These are phyloP conservation scores for Fusarium pilosicola DNA, from an alignment of 2,329 filamentous ascomycete species.

Conservation along the genomic window DNA sequence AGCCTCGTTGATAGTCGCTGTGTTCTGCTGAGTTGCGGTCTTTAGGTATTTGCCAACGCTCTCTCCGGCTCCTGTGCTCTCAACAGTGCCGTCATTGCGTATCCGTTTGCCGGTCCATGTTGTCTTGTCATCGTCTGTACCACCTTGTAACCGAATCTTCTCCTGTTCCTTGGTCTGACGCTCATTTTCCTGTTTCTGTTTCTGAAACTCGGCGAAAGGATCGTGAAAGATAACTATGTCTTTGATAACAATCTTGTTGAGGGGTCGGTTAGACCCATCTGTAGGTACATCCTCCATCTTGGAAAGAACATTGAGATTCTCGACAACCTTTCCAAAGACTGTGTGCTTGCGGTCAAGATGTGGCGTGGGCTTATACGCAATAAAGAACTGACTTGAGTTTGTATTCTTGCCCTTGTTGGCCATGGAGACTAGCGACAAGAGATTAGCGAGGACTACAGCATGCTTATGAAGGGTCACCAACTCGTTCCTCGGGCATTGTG, in stretches of 20 bases:
- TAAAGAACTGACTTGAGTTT: constrained; percentile 94
- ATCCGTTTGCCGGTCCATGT: constrained; percentile 98
- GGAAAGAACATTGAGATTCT: constrained; percentile 75
- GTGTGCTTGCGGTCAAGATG: constrained; percentile 97
- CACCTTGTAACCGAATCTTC: constrained; percentile 71
- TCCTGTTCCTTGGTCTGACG: constrained; percentile 66
- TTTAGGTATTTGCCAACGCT: constrained; percentile 86
- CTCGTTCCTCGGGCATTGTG: constrained; percentile 80
- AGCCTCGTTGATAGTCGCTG: constrained; percentile 64
- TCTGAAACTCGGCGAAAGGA: constrained; percentile 93
- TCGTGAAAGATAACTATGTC: constrained; percentile 90
- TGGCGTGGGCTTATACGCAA: constrained; percentile 84
- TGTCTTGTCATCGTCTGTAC: constrained; percentile 85
- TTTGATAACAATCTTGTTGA: constrained; percentile 81
- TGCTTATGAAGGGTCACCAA: constrained; percentile 32
- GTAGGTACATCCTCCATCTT: constrained; percentile 81
- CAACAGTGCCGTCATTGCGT: constrained; percentile 70
- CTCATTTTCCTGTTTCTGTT: constrained; percentile 74
- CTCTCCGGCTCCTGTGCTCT: constrained; percentile 53
- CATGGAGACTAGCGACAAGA: constrained; percentile 70
- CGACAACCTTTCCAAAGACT: constrained; percentile 90
- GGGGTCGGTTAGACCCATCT: constrained; percentile 79
- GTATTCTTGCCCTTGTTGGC: constrained; percentile 99
- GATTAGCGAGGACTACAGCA: background rate
- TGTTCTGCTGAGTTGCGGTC: constrained; percentile 52